These are phyloP conservation scores for Canavalia ensiformis DNA, from an alignment of 306 rosid genomes.

Conservation along the genomic window DNA sequence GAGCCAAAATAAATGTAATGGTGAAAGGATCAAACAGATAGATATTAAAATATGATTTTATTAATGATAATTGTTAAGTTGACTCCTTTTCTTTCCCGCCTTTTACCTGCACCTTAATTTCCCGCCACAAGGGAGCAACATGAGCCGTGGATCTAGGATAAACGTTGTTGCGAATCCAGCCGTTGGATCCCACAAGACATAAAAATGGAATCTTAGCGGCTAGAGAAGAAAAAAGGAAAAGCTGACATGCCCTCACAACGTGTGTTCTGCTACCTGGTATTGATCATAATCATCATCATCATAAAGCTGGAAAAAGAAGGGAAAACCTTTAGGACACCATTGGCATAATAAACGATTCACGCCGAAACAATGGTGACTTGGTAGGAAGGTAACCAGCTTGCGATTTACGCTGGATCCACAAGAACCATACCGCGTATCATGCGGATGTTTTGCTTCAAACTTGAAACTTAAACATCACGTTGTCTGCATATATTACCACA, in stretches of 20 bases:
- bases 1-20: background rate
- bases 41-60: background rate
- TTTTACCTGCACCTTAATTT: slow-evolving; percentile 29
- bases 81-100: slow-evolving; percentile 35
- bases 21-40: background rate
- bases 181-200: slow-evolving; percentile 9
- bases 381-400: background rate
- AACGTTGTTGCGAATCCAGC: background rate
- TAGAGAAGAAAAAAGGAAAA: slow-evolving; percentile 33
- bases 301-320: slow-evolving; percentile 49
- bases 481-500: too few relatives aligned
- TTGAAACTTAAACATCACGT: too few relatives aligned
- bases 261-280: slow-evolving; percentile 44
- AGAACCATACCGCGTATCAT: background rate
- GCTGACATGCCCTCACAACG: slow-evolving; percentile 51
- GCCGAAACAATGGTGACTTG: background rate
- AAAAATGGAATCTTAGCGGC: background rate
- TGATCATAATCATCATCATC: slow-evolving; percentile 45
- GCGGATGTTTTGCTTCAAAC: background rate
- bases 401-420: too few relatives aligned
- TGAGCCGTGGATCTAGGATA: slow-evolving; percentile 50
- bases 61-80: background rate
- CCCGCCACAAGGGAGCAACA: slow-evolving; percentile 64
- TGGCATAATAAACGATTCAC: slow-evolving; percentile 18
- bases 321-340: slow-evolving; percentile 41